Percentiles rank a stretch among this genome's conserved stretches.
These are phyloP conservation scores for Penicillium parvum DNA, from an alignment of 495 filamentous ascomycete species.

Conservation along the genomic window DNA sequence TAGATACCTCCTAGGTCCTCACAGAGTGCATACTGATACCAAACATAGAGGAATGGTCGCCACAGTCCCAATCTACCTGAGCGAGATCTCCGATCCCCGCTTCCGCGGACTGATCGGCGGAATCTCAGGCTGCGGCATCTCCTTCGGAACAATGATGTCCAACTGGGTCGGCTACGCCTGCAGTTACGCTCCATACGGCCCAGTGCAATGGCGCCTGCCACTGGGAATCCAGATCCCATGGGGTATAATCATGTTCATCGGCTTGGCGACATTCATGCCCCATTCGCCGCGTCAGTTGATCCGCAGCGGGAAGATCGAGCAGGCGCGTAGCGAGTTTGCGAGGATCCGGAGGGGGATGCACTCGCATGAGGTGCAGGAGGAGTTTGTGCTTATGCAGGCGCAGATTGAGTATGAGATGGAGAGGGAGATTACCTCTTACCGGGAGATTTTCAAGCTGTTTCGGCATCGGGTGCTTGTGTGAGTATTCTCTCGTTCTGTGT, in stretches of 20 bases:
- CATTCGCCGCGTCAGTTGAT: constrained; percentile 54
- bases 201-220: constrained; percentile 54
- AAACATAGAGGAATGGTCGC: constrained; percentile 45
- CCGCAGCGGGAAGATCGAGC: constrained; percentile 47
- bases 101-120: constrained; percentile 54
- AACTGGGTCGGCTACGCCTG: constrained; percentile 59
- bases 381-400: constrained; percentile 51
- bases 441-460: constrained; percentile 50
- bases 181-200: constrained; percentile 50
- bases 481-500: constrained; percentile 8
- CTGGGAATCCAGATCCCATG: constrained; percentile 56
- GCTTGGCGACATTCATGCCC: constrained; percentile 55
- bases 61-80: constrained; percentile 56
- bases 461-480: constrained; percentile 48
- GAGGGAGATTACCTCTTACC: constrained; percentile 48
- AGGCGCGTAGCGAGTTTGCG: constrained; percentile 46
- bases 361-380: constrained; percentile 45
- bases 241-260: constrained; percentile 54
- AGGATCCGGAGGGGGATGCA: constrained; percentile 46
- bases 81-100: constrained; percentile 52
- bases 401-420: constrained; percentile 61
- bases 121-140: constrained; percentile 54
- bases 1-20: background rate
- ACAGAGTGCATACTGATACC: background rate
- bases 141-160: constrained; percentile 54